A percentile compares a stretch with the other conserved stretches of the same genome.
Conservation (phyloP, 2,329 filamentous ascomycete species). For the Podosphaera fusca region DNA sequence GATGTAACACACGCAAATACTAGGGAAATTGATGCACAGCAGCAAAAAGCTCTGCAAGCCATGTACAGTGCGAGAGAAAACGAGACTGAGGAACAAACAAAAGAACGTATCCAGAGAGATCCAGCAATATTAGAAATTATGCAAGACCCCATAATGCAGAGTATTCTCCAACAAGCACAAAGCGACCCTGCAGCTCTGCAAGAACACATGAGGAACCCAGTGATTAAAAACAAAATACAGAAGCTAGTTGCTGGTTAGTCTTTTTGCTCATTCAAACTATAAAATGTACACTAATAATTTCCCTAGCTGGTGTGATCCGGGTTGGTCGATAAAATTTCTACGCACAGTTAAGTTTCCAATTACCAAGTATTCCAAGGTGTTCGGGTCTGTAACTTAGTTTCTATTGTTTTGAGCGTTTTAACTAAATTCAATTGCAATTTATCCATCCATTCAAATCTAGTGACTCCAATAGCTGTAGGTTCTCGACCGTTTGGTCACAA, state of each 20-base stretch:
- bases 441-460: no score
- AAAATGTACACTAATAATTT: conserved; percentile 20
- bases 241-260: conserved; percentile 7
- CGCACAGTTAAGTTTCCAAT: background rate
- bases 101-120: conserved; percentile 71
- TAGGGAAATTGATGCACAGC: conserved; percentile 80
- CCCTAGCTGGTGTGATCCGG: conserved; percentile 71
- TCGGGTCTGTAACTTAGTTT: background rate
- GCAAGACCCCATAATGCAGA: conserved; percentile 93
- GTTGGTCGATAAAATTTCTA: conserved; percentile 26
- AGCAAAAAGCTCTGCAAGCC: conserved; percentile 73
- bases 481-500: no score
- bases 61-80: conserved; percentile 84
- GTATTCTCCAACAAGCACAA: conserved; percentile 90
- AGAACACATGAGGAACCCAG: conserved; percentile 91
- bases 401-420: background rate
- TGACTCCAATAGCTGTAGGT: no score
- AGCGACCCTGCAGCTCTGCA: conserved; percentile 74
- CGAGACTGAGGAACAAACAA: conserved; percentile 88
- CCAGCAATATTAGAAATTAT: conserved; percentile 88
- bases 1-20: conserved; percentile 60
- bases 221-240: conserved; percentile 70
- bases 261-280: background rate
- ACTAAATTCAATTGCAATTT: no score
- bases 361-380: background rate